A percentile compares a stretch with the other conserved stretches of the same genome.
Evolutionary conservation across 2,329 filamentous ascomycete genomes (phyloP).

Genomic region (Herpotrichia juniperi): DNA sequence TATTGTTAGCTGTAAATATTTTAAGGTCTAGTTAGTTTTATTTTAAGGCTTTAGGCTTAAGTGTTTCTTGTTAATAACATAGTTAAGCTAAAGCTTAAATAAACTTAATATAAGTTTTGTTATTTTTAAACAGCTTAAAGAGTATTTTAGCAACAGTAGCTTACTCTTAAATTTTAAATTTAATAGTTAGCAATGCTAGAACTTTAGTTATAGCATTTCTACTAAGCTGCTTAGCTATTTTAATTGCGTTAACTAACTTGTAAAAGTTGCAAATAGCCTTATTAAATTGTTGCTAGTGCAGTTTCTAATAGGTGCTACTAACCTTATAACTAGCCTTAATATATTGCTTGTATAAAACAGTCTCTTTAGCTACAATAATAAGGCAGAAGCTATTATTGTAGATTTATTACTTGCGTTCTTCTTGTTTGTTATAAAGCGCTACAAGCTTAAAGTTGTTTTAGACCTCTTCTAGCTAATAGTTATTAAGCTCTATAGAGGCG

Average conservation of each 20-base stretch:
- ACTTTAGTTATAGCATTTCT: constrained; percentile 16
- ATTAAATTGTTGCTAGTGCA: constrained; percentile 18
- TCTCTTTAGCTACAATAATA: constrained; percentile 15
- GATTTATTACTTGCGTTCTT: constrained; percentile 17
- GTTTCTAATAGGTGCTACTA: constrained; percentile 16
- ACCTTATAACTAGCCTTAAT: constrained; percentile 15
- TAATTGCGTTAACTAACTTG: constrained; percentile 18
- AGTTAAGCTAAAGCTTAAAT: no score
- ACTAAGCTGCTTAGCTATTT: constrained; percentile 25
- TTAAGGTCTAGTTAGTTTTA: no score
- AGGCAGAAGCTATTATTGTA: constrained; percentile 18
- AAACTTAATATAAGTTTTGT: no score
- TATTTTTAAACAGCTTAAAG: no score
- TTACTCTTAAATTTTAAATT: constrained; percentile 21
- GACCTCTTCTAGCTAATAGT: constrained; percentile 15
- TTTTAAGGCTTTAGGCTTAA: no score
- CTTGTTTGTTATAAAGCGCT: constrained; percentile 13
- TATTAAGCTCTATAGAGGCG: constrained; percentile 17
- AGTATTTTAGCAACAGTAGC: constrained; percentile 20
- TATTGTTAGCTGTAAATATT: no score
- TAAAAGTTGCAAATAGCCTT: constrained; percentile 18
- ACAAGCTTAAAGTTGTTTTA: constrained; percentile 14
- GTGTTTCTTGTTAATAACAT: no score
- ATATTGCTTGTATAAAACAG: constrained; percentile 18
- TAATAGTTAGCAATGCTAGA: constrained; percentile 17